A percentile compares a stretch with the other conserved stretches of the same genome.
Evolutionary conservation across 805 yeast genomes (phyloP).

Genomic region (Starmerella ratchasimensis): DNA sequence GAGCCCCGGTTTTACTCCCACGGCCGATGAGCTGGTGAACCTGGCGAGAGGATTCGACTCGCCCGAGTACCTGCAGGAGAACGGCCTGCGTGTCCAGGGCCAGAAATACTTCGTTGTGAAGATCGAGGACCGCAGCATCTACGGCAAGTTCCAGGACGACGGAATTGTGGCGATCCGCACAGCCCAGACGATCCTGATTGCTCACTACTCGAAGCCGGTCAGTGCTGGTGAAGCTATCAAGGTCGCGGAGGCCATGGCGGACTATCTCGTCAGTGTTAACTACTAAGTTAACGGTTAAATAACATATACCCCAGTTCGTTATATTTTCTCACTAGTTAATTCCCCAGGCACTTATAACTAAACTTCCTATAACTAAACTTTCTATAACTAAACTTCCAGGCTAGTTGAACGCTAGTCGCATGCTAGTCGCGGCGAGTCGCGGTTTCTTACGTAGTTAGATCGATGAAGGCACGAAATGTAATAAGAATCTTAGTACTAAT

Average conservation of each 20-base stretch:
- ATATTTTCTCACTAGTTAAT: slow-evolving; percentile 1
- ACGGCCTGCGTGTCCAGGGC: slow-evolving; percentile 74
- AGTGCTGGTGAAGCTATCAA: slow-evolving; percentile 92
- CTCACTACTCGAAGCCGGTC: slow-evolving; percentile 74
- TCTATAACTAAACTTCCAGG: no score
- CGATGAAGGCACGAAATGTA: no score
- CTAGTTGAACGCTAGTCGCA: no score
- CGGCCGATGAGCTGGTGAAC: slow-evolving; percentile 55
- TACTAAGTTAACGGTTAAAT: slow-evolving; percentile 35
- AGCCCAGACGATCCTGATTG: slow-evolving; percentile 78
- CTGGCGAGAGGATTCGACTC: slow-evolving; percentile 70
- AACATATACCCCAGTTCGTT: neutral
- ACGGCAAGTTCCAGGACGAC: slow-evolving; percentile 77
- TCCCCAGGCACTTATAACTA: neutral
- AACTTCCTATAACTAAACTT: neutral
- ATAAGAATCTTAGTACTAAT: no score
- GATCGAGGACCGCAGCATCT: slow-evolving; percentile 86
- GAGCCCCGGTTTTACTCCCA: slow-evolving; percentile 50
- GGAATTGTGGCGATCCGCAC: slow-evolving; percentile 89
- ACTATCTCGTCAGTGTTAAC: slow-evolving; percentile 77
- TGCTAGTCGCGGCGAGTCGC: no score
- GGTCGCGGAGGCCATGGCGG: slow-evolving; percentile 90
- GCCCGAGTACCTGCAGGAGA: slow-evolving; percentile 64
- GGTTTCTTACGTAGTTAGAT: no score
- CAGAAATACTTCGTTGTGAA: slow-evolving; percentile 76